Conservation (phyloP, 2,329 filamentous ascomycete species). For the Stagonosporopsis vannaccii region DNA sequence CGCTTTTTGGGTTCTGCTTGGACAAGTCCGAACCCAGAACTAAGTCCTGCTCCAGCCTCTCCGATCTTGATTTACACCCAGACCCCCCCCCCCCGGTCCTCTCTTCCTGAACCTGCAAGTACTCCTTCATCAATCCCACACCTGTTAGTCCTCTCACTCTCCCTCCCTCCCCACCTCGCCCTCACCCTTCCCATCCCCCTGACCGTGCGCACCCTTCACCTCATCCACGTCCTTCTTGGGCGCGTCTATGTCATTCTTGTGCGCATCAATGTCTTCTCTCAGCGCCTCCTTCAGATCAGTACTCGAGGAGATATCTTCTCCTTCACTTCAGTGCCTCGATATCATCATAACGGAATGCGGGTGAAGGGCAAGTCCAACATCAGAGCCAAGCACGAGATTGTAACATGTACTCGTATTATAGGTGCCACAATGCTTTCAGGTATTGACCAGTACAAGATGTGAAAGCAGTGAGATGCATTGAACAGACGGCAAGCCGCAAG, state of each 20-base stretch:
- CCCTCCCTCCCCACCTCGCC: background rate
- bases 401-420: background rate
- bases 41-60: no score
- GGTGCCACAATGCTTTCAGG: background rate
- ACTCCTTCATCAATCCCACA: background rate
- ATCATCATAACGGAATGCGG: background rate
- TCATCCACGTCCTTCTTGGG: conserved; percentile 3
- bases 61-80: no score
- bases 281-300: conserved; percentile 18
- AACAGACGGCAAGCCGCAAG: background rate
- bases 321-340: background rate
- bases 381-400: background rate
- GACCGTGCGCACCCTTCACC: conserved; percentile 2
- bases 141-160: background rate
- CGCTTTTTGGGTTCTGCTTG: no score
- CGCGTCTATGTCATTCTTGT: conserved; percentile 2
- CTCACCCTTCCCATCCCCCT: background rate
- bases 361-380: background rate
- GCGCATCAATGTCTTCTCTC: conserved; percentile 1
- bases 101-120: no score
- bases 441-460: background rate
- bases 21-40: no score
- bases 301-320: background rate
- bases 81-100: no score
- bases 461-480: background rate